phyloP scores from a whole-genome alignment of 225 moss, liverwort and hornwort genomes.

The Sphagnum contortum region DNA sequence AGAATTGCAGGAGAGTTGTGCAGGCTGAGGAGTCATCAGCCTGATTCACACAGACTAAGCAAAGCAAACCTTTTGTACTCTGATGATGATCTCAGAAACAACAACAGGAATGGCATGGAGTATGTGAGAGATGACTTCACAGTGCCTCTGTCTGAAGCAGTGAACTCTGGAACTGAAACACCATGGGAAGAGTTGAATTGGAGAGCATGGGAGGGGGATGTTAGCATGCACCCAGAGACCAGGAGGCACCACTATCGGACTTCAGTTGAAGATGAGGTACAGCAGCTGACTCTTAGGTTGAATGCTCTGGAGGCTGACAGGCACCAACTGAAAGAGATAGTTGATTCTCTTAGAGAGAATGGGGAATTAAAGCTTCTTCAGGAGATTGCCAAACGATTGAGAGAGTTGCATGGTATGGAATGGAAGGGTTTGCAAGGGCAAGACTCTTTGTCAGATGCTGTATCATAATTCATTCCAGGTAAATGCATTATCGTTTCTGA shows the following conservation, averaged over 20 bases:
- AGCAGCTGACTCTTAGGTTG: conserved; percentile 49
- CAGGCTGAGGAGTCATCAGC: neutral
- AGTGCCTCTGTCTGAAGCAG: no score
- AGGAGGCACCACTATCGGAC: neutral
- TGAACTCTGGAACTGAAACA: conserved; percentile 2
- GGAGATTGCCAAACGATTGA: conserved; percentile 50
- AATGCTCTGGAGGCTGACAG: conserved; percentile 63
- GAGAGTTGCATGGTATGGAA: conserved; percentile 42
- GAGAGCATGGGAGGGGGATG: no score
- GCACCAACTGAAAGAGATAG: conserved; percentile 65
- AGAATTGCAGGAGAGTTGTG: conserved; percentile 2
- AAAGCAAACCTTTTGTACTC: conserved; percentile 33
- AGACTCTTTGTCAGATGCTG: conserved; percentile 14
- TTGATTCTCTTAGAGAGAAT: conserved; percentile 63
- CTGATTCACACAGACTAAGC: conserved; percentile 33
- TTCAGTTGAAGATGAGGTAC: conserved; percentile 32
- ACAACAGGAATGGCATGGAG: no score
- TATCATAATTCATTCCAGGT: conserved; percentile 44
- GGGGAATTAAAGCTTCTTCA: conserved; percentile 69
- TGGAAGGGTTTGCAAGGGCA: conserved; percentile 20
- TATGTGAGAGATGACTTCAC: no score
- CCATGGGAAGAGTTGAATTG: conserved; percentile 9
- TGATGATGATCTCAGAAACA: conserved; percentile 7
- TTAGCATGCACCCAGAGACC: no score
- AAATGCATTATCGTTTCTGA: neutral